Evolutionary conservation across 495 filamentous ascomycete genomes (phyloP).

Genomic region (Podospora conica): DNA sequence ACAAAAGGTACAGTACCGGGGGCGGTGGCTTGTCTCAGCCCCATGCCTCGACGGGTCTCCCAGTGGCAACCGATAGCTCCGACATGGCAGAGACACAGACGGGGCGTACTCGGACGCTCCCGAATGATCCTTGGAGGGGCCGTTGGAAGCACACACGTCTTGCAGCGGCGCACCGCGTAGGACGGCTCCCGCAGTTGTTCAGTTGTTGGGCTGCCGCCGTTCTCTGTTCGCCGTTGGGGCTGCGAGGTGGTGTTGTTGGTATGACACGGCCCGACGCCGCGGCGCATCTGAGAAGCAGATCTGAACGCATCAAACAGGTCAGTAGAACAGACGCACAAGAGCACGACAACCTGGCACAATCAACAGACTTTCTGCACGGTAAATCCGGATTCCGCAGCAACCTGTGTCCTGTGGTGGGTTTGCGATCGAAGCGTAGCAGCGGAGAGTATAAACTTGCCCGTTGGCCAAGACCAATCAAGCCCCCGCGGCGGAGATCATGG

Average conservation of each 20-base stretch:
- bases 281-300: constrained; percentile 1
- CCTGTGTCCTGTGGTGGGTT: constrained; percentile 16
- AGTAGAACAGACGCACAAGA: constrained; percentile 5
- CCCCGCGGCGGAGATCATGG: constrained; percentile 28
- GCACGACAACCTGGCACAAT: constrained; percentile 24
- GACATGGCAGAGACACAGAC: constrained; percentile 1
- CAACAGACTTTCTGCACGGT: constrained; percentile 24
- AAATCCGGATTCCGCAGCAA: constrained; percentile 23
- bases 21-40: constrained; percentile 35
- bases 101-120: constrained; percentile 6
- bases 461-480: constrained; percentile 25
- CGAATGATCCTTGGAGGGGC: not conserved
- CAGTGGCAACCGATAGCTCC: constrained; percentile 17
- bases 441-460: constrained; percentile 13
- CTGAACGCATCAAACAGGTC: constrained; percentile 6
- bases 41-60: constrained; percentile 12
- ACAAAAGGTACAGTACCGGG: constrained; percentile 17
- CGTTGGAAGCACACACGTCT: not conserved
- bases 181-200: too few relatives aligned
- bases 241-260: constrained; percentile 14
- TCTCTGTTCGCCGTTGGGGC: constrained; percentile 10
- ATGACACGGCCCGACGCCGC: constrained; percentile 11
- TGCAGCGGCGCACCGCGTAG: not conserved
- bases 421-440: constrained; percentile 18
- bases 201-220: constrained; percentile 7